Evolutionary conservation across 2,329 filamentous ascomycete species (phyloP).

Genomic region (Cercospora berteroae): DNA sequence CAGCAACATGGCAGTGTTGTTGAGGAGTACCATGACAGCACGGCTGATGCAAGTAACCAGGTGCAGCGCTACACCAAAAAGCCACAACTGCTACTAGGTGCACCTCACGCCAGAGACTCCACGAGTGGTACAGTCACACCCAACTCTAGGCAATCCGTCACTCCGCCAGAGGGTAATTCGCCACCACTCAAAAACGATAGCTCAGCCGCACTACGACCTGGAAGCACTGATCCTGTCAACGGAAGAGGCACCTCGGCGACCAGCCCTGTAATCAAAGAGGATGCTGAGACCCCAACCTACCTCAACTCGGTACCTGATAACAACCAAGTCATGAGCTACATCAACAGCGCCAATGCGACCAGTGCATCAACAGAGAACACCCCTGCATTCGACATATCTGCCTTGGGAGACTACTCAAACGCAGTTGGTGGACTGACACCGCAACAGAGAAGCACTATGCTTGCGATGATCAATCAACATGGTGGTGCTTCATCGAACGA

Average conservation of each 20-base stretch:
- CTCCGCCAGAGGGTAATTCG: constrained; percentile 27
- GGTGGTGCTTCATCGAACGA: constrained; percentile 40
- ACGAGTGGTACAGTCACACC: constrained; percentile 27
- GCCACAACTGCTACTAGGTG: constrained; percentile 34
- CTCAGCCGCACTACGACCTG: constrained; percentile 22
- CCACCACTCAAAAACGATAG: constrained; percentile 22
- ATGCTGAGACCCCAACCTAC: constrained; percentile 40
- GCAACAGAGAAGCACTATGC: constrained; percentile 49
- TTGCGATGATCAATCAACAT: constrained; percentile 48
- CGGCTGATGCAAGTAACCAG: constrained; percentile 36
- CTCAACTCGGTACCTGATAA: constrained; percentile 41
- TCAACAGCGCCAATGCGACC: constrained; percentile 47
- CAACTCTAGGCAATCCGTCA: constrained; percentile 30
- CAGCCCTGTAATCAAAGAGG: constrained; percentile 42
- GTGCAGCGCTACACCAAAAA: constrained; percentile 33
- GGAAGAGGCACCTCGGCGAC: constrained; percentile 17
- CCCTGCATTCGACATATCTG: constrained; percentile 47
- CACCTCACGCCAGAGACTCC: constrained; percentile 13
- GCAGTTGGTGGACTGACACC: constrained; percentile 47
- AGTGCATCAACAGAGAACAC: constrained; percentile 37
- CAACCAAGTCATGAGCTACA: constrained; percentile 53
- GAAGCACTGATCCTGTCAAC: constrained; percentile 12
- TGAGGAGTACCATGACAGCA: constrained; percentile 54
- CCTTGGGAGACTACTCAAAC: constrained; percentile 50
- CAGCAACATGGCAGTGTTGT: constrained; percentile 59